Evolutionary conservation across 352 stramenopile species (phyloP).

Genomic region (Pythium monospermum): DNA sequence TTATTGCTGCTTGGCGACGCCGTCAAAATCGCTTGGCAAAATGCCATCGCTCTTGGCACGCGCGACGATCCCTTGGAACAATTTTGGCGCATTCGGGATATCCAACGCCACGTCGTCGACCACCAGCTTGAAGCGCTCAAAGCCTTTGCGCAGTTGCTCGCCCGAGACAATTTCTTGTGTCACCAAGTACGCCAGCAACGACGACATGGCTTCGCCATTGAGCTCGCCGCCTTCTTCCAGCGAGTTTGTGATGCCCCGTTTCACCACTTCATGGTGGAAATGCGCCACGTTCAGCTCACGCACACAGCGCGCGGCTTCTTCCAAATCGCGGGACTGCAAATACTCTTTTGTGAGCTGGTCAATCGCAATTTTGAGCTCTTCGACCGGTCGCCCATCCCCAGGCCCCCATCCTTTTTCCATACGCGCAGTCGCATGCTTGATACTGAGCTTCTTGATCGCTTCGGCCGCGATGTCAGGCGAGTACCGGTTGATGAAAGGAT

Average conservation of each 20-base stretch:
- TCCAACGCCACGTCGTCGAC: constrained; percentile 45
- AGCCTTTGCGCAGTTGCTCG: constrained; percentile 71
- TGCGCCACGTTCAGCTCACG: constrained; percentile 93
- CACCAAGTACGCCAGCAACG: constrained; percentile 37
- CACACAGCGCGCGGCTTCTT: constrained; percentile 90
- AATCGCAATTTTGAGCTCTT: constrained; percentile 93
- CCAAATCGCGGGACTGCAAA: constrained; percentile 91
- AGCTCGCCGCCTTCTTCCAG: constrained; percentile 36
- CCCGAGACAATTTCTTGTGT: constrained; percentile 38
- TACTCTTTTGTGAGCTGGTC: constrained; percentile 97
- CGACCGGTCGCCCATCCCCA: constrained; percentile 86
- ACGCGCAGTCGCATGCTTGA: constrained; percentile 93
- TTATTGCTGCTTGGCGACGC: constrained; percentile 24
- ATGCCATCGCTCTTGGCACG: constrained; percentile 76
- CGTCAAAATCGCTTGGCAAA: constrained; percentile 27
- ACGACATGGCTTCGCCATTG: constrained; percentile 34
- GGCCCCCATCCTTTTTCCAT: constrained; percentile 98
- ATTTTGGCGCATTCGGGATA: constrained; percentile 23
- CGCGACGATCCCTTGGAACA: constrained; percentile 25
- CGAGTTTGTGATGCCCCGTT: constrained; percentile 57
- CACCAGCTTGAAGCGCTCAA: constrained; percentile 79
- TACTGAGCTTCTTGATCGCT: constrained; percentile 94
- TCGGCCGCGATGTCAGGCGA: constrained; percentile 94
- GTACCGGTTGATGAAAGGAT: constrained; percentile 93
- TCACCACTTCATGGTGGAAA: constrained; percentile 97